phyloP scores from a whole-genome alignment of 23 red algal genomes.

The Cyanidium caldarium region DNA sequence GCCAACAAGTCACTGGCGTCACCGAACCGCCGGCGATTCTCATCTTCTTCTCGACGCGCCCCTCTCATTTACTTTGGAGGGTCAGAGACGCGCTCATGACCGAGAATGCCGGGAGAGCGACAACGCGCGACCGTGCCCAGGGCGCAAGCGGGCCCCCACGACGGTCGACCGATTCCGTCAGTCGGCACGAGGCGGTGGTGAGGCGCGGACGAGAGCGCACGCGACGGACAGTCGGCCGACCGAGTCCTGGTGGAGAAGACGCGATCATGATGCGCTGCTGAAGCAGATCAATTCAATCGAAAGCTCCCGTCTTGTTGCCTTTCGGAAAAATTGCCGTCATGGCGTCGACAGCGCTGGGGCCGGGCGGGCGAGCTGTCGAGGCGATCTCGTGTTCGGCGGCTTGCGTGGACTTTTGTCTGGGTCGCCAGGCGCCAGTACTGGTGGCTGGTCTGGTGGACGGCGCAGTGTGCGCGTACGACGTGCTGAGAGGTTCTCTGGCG shows the following conservation, averaged over 20 bases:
- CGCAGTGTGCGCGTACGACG: not conserved
- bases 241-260: no score
- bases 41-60: not conserved
- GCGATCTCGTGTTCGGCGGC: not conserved
- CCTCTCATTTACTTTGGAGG: not conserved
- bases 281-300: not conserved
- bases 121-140: no score
- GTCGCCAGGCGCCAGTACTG: not conserved
- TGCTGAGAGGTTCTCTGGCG: not conserved
- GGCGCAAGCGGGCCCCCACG: no score
- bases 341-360: not conserved
- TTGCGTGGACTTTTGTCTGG: not conserved
- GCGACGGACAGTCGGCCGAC: no score
- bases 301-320: not conserved
- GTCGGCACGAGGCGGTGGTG: no score
- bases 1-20: no score
- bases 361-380: not conserved
- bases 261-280: not conserved
- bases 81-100: no score
- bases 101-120: no score
- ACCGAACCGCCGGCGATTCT: not conserved
- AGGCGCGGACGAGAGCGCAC: no score
- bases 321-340: not conserved
- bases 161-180: no score
- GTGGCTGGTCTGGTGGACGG: slow-evolving; percentile 3